A percentile compares a stretch with the other conserved stretches of the same genome.
Evolutionary conservation across 2,329 filamentous ascomycete genomes (phyloP).

Genomic region (Diaporthe nobilis): DNA sequence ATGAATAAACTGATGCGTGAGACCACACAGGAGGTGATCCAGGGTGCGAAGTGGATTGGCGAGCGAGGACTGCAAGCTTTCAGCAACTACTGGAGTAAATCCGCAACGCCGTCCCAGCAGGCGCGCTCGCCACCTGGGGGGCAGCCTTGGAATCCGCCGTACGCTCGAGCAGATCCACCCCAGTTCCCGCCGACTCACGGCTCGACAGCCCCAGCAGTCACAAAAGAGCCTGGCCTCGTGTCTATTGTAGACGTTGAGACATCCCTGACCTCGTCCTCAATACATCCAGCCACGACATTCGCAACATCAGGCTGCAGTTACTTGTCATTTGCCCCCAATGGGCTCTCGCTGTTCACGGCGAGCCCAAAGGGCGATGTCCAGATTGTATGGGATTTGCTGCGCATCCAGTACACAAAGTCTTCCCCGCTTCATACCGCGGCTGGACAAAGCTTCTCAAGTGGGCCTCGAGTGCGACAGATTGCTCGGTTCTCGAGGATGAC

Average conservation of each 20-base stretch:
- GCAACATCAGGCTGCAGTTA: conserved; percentile 84
- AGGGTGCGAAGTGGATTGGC: conserved; percentile 81
- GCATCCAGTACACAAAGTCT: conserved; percentile 73
- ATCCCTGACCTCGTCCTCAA: conserved; percentile 65
- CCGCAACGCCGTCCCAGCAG: conserved; percentile 59
- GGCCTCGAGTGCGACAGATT: conserved; percentile 82
- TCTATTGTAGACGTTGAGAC: conserved; percentile 80
- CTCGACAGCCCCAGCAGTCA: conserved; percentile 67
- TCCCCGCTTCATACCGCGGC: conserved; percentile 70
- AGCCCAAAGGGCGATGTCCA: conserved; percentile 89
- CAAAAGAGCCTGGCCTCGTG: conserved; percentile 79
- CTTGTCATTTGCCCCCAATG: conserved; percentile 82
- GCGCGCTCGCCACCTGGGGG: conserved; percentile 60
- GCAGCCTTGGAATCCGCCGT: conserved; percentile 63
- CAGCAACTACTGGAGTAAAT: conserved; percentile 84
- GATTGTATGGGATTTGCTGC: conserved; percentile 84
- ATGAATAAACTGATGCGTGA: conserved; percentile 84
- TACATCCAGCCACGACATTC: conserved; percentile 79
- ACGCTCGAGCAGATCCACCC: conserved; percentile 60
- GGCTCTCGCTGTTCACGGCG: conserved; percentile 81
- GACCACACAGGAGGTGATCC: conserved; percentile 83
- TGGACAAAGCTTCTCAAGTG: conserved; percentile 58
- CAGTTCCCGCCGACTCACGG: conserved; percentile 85
- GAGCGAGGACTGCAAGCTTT: conserved; percentile 83
- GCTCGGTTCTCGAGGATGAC: conserved; percentile 93